Evolutionary conservation across 1,284 basidiomycete species (phyloP).

Genomic region (Ustilago tritici): DNA sequence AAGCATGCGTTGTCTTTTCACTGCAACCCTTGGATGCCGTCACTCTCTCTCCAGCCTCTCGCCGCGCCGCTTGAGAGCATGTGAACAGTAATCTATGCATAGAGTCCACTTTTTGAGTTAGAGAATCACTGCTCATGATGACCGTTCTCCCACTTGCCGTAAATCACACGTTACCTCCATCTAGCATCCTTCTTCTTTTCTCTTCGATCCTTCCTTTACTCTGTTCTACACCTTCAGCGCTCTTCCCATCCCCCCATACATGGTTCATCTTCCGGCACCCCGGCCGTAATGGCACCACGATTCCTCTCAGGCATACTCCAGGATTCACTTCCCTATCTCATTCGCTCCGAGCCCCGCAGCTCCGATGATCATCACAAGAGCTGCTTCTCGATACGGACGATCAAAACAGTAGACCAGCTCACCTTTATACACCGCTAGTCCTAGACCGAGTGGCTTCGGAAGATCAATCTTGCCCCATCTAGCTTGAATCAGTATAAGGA

Average conservation of each 20-base stretch:
- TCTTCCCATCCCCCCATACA: neutral
- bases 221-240: neutral
- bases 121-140: neutral
- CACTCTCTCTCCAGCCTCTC: neutral
- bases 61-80: neutral
- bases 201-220: neutral
- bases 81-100: slow-evolving; percentile 1
- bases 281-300: neutral
- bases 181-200: neutral
- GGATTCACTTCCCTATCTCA: neutral
- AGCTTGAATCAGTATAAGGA: neutral
- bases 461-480: neutral
- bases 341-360: slow-evolving; percentile 15
- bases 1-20: neutral
- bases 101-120: neutral
- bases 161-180: neutral
- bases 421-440: neutral
- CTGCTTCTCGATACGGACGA: neutral
- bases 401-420: neutral
- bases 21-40: neutral
- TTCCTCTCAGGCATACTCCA: neutral
- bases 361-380: neutral
- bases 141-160: neutral
- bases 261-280: neutral
- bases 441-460: neutral